Evolutionary conservation across 2,329 filamentous ascomycete species (phyloP), one percentile per base, ranked within the genome.

Genomic region (Ophiostoma novo-ulmi): DNA sequence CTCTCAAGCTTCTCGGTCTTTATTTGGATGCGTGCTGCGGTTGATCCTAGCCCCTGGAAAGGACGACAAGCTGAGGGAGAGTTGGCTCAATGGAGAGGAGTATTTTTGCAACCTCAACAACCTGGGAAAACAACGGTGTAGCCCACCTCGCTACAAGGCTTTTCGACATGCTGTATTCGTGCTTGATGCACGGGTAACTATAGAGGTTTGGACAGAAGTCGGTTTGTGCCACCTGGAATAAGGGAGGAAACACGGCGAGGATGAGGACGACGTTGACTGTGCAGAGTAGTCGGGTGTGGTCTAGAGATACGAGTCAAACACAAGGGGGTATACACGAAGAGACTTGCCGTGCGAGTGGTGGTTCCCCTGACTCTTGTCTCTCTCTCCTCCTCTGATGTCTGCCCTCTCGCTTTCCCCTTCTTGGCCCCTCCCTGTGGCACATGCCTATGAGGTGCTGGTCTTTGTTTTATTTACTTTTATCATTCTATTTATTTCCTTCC

Each of bases 101-200:
- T 44, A n/a, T 48, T 39, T 10, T 39, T 39, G 11, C 38, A 39
- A 39, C 44, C 13, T 5, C 48, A 55, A 55, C 48, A 61, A 14
- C 26, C 26, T 11, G 58, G 52, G 36, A 58, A 48, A 44, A 22
- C 20, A 66, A 17, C 67, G 38, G 31, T 48, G 67, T 71, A 73
- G 72, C 68, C 69, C 72, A 72, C 69, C 73, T 71, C 72, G 72
- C 73, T 73, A 73, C 73, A 71, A 41, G 66, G 68, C 31, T 36
- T 66, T 36, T 65, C 26, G 14, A 35, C 31, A 36, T 31, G 38
- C 36, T 39, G 35, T 61, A 22, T 63, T 11, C 7, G 20, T 17
- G 44, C 63, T 66, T 67, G 44, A 65, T 39, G 69, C 61, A 35
- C 13, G 41, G n/a, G 17, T 11, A n/a, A 31, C 44, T 11, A 58